Base-by-base conservation (phyloP, 805 yeast genomes). In the Wickerhamiella parazyma region DNA sequence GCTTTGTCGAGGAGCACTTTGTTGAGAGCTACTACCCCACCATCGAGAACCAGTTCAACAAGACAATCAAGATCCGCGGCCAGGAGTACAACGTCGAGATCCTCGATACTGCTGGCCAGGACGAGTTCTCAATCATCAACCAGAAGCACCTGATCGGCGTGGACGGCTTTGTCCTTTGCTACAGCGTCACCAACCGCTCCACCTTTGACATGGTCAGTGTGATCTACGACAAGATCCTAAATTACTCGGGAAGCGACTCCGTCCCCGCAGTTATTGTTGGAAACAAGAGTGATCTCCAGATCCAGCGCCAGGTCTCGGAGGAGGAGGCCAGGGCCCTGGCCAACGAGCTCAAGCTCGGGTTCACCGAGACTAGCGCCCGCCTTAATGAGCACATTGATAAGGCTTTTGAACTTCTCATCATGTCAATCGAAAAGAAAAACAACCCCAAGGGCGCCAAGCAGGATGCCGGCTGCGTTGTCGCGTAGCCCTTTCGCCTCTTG, bases 61-160 rank as follows among this genome's bases (percentile, higher is more conserved):
- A 81, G 58, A 68, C 70, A 28, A 70, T 85, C 55, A 70, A 68
- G 46, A 74, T 79, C 59, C 73, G 80, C 48, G 80, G 80, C 48
- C 79, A 76, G 52, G 82, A 79, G 43, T 86, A 80, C 58, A 77
- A 78, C 42, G 74, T 87, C 20, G 95, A 85, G 59, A 81, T 86
- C 43, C 66, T 85, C 48, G 96, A 86, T 57, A 86, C 95, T 0
- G 94, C 95, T 0, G 95, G 95, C 6, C 93, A 84, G 65, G 95
- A 85, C 61, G 94, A 85, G 65, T 82, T 78, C 58, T 73, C 84
- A 39, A 75, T 82, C 50, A 72, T 86, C 62, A 81, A 76, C 54
- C 84, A 81, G 60, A 80, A 81, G 52, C 78, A 81, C 44, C 64
- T 83, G 39, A 78, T 80, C 38, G 91, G 87, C 14, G 76, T 81